Percentiles rank a stretch among this genome's conserved stretches.
Evolutionary conservation across 495 filamentous ascomycete species (phyloP).

Genomic region (Daldinia bambusicola): DNA sequence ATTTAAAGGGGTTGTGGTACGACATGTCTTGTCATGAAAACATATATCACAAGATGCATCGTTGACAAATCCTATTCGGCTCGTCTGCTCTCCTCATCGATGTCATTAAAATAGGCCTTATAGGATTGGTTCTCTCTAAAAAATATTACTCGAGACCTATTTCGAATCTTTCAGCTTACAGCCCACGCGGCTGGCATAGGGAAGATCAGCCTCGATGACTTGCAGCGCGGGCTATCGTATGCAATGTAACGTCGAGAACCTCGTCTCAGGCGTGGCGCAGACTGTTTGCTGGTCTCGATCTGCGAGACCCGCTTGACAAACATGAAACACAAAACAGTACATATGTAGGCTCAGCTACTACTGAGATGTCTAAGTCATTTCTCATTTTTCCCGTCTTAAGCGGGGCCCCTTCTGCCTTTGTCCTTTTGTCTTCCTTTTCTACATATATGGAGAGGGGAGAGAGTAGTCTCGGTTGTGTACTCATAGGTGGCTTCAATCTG

Average conservation of each 20-base stretch:
- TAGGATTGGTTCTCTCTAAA: conserved; percentile 2
- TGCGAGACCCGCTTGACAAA: conserved; percentile 27
- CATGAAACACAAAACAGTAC: conserved; percentile 6
- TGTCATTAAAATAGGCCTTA: conserved; percentile 11
- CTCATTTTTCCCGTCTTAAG: neutral
- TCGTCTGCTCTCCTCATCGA: neutral
- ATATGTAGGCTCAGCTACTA: conserved; percentile 30
- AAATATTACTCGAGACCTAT: conserved; percentile 3
- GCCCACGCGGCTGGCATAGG: neutral
- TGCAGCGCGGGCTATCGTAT: conserved; percentile 24
- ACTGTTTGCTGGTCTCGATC: conserved; percentile 22
- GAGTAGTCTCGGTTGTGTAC: neutral
- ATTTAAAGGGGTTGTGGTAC: conserved; percentile 1
- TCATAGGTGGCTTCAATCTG: neutral
- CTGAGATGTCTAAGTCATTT: conserved; percentile 9
- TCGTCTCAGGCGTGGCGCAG: conserved; percentile 37
- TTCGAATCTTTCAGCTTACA: conserved; percentile 17
- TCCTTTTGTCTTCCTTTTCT: neutral
- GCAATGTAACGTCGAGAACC: conserved; percentile 37
- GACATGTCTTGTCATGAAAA: conserved; percentile 10
- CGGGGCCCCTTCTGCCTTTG: neutral
- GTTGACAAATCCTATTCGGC: neutral
- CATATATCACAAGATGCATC: conserved; percentile 10
- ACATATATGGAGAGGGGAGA: neutral
- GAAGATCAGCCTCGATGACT: conserved; percentile 31